Evolutionary conservation across 2,329 filamentous ascomycete species (phyloP), one percentile per base, ranked within the genome.

Genomic region (Sarocladiaceae sp.): DNA sequence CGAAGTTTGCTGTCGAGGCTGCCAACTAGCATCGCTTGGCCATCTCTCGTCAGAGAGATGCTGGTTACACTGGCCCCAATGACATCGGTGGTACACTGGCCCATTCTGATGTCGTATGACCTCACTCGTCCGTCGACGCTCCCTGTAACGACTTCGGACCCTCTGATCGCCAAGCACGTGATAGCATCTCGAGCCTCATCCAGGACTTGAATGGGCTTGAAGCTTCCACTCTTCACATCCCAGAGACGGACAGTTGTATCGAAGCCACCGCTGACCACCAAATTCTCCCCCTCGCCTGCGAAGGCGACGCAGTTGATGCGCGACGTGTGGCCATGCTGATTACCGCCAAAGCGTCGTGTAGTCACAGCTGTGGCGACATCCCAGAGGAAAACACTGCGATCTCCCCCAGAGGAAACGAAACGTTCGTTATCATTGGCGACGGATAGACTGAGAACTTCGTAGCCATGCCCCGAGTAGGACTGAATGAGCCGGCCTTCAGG

Each of bases 371-470:
- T 85, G 37, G 83, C 74, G 0, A 97, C 93, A 64, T 98, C 93
- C 93, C 93, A 97, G 4, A 96, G 73, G 59, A 96, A 96, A 0
- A 95, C 88, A 49, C 78, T 75, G 54, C 91, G 86, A 68, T 98
- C 93, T 47, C 93, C 93, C 53, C 93, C 93, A 1, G 80, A 78
- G n/a, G 83, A 90, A 9, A 82, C 83, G 62, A 98, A 96, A 33
- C 80, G 80, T 52, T 88, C 78, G 64, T 98, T 98, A 67, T 88
- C 83, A 19, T 69, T 58, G 6, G 79, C 69, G 41, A 96, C 84
- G 43, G 78, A 73, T 31, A 98, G 73, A 52, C 87, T 85, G 48
- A 96, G 82, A 6, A 98, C 85, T 54, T 90, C 85, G 69, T 98
- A 95, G 53, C 88, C 90, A 66, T 98, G 93, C 2, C 86, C 88